Evolutionary conservation across 2,329 filamentous ascomycete genomes (phyloP), one percentile per base, ranked within the genome.

Genomic region (Paradendryphiella salina): DNA sequence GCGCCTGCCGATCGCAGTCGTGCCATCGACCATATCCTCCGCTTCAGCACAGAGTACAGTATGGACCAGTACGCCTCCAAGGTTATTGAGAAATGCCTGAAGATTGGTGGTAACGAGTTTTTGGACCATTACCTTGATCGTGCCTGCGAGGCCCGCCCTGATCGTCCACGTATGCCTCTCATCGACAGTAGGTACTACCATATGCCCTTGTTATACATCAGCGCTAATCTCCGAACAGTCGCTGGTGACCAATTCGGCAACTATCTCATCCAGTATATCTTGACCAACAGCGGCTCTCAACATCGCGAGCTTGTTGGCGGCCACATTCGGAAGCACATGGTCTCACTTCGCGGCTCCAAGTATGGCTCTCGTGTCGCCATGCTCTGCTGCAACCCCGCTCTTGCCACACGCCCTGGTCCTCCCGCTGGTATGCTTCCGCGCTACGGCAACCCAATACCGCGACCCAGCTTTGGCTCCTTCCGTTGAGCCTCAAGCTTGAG

Each of bases 1-100:
- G 88, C 88, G 50, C 88, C 92, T 26, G 86, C 87, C 33, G 95
- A 99, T 74, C 92, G 93, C 65, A 93, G 88, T 75, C 88, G 92
- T 61, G 94, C 95, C 36, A 87, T 96, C 66, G 93, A 99, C 63
- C 93, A 97, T 73, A 93, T 99, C 67, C 88, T 99, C 61, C 87
- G 87, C 57, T 96, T 90, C 75, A 90, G 92, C 26, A 89, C 90
- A 13, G 92, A 96, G 75, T 99, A 97, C 76, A 97, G 93, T 75
- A 96, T 96, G 83, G 94, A 99, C 65, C 94, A 99, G 70, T 99
- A 96, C 71, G 95, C 94, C 35, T 99, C 94, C 53, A 99, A 99
- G 76, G 94, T 99, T 36, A 93, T 99, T 54, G 93, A 99, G 77
- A 99, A 99, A 77, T 99, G 94, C 67, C 84, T 99, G 62, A 99